A percentile compares a stretch with the other conserved stretches of the same genome.
Evolutionary conservation across 192 early-diverging fungal species (phyloP).

Genomic region (Backusella psychrophila): DNA sequence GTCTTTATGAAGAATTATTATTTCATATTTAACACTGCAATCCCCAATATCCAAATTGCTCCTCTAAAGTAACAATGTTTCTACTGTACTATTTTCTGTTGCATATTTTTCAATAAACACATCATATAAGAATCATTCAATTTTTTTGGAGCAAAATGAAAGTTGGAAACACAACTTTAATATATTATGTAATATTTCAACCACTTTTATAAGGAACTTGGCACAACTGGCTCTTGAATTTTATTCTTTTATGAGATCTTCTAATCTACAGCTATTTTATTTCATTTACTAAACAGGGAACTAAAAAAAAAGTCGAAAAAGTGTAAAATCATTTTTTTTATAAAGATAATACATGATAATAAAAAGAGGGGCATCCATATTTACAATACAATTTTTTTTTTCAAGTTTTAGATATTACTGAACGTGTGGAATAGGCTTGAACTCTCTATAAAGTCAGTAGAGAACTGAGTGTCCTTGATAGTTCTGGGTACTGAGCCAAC

Average conservation of each 20-base stretch:
- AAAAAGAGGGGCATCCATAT: background rate
- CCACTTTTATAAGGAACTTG: no score
- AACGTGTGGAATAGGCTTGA: background rate
- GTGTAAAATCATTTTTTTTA: background rate
- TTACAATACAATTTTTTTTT: background rate
- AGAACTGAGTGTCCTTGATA: background rate
- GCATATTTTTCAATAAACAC: no score
- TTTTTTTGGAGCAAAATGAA: no score
- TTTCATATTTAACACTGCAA: constrained; percentile 36
- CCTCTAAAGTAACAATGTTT: constrained; percentile 15
- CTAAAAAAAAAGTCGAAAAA: background rate
- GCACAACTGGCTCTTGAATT: no score
- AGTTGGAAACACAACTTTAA: no score
- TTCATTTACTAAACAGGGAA: background rate
- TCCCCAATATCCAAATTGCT: constrained; percentile 36
- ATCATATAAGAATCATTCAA: no score
- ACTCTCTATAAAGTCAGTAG: constrained; percentile 9
- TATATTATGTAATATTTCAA: no score
- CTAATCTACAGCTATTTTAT: background rate
- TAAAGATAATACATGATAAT: background rate
- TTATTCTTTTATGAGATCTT: background rate
- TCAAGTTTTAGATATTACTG: background rate
- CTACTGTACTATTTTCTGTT: no score
- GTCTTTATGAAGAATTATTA: constrained; percentile 52
- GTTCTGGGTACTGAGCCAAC: background rate